Conservation (phyloP, 2,329 filamentous ascomycete genomes). For the Grosmannia clavigera region DNA sequence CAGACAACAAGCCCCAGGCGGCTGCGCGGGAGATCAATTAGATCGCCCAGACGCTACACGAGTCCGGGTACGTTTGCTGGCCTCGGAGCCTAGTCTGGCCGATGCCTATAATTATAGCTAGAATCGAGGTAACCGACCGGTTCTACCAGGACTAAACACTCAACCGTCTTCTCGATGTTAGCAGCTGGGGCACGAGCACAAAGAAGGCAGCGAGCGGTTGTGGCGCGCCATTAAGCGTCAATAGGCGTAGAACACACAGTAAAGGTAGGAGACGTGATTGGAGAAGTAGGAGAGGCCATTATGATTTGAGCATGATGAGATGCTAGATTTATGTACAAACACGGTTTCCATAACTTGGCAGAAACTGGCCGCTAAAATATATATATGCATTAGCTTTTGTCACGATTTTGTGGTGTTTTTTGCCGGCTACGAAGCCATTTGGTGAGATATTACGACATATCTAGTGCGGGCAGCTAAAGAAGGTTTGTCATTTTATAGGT, state of each 20-base stretch:
- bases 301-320: neutral
- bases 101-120: conserved; percentile 13
- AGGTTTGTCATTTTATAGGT: too few relatives aligned
- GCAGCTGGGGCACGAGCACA: conserved; percentile 8
- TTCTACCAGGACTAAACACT: conserved; percentile 14
- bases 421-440: too few relatives aligned
- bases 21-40: conserved; percentile 4
- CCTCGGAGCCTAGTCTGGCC: conserved; percentile 12
- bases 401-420: too few relatives aligned
- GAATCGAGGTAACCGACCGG: conserved; percentile 14
- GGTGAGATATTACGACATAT: too few relatives aligned
- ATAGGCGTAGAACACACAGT: neutral
- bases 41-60: conserved; percentile 5
- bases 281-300: conserved; percentile 3
- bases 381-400: too few relatives aligned
- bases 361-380: too few relatives aligned
- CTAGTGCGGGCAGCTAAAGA: too few relatives aligned
- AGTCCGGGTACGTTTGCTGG: neutral
- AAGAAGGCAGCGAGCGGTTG: conserved; percentile 3
- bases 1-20: conserved; percentile 6
- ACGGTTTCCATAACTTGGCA: neutral
- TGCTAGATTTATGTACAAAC: neutral
- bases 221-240: conserved; percentile 4
- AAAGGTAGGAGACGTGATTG: conserved; percentile 3
- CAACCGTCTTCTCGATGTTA: conserved; percentile 4